Evolutionary conservation across 495 filamentous ascomycete species (phyloP).

Genomic region (Sporormia fimetaria): DNA sequence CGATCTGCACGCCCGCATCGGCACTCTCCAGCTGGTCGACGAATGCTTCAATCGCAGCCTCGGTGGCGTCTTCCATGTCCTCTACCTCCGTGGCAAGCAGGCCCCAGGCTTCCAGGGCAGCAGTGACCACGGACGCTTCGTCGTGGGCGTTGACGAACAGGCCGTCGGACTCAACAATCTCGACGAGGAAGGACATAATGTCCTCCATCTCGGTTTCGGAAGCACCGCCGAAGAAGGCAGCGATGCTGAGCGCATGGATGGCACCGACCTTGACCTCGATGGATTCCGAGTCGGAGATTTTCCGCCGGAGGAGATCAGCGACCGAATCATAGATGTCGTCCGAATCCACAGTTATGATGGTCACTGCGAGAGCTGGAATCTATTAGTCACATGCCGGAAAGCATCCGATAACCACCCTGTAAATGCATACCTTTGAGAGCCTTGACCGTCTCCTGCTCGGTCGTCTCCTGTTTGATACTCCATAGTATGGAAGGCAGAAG

Average conservation of each 20-base stretch:
- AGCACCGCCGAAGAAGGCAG: slow-evolving; percentile 69
- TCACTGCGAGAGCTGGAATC: slow-evolving; percentile 53
- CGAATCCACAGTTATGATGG: slow-evolving; percentile 59
- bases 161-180: slow-evolving; percentile 80
- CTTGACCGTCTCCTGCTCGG: slow-evolving; percentile 58
- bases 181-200: slow-evolving; percentile 71
- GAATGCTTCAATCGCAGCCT: slow-evolving; percentile 70
- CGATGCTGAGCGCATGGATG: slow-evolving; percentile 62
- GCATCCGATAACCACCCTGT: neutral
- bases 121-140: slow-evolving; percentile 61
- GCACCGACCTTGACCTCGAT: slow-evolving; percentile 56
- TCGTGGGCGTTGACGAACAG: slow-evolving; percentile 62
- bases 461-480: slow-evolving; percentile 59
- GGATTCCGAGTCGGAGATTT: slow-evolving; percentile 59
- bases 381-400: neutral
- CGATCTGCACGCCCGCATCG: slow-evolving; percentile 66
- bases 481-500: slow-evolving; percentile 61
- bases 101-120: slow-evolving; percentile 80
- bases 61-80: slow-evolving; percentile 62
- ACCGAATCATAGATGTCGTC: slow-evolving; percentile 59
- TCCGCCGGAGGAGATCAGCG: slow-evolving; percentile 51
- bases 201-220: slow-evolving; percentile 57
- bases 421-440: slow-evolving; percentile 45
- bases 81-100: slow-evolving; percentile 74
- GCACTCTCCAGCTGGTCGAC: slow-evolving; percentile 76